A percentile compares a stretch with the other conserved stretches of the same genome.
Conservation (phyloP, 176 grass and related monocot genomes). For the Lolium rigidum region DNA sequence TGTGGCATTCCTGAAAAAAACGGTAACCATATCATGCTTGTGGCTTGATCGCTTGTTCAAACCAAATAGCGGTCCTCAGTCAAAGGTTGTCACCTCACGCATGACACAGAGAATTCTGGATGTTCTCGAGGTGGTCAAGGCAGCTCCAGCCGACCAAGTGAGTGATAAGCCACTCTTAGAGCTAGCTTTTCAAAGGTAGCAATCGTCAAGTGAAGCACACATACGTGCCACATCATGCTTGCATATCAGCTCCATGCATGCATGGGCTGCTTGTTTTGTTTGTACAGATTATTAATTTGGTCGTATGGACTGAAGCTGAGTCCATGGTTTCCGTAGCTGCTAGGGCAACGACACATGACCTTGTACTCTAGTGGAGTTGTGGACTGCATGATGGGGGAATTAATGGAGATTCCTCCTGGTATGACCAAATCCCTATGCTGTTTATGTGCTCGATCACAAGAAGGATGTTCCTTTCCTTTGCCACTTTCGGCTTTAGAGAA, state of each 20-base stretch:
- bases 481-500: constrained; percentile 52
- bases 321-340: constrained; percentile 10
- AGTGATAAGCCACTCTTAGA: constrained; percentile 46
- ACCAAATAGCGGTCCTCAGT: constrained; percentile 12
- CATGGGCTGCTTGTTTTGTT: not conserved
- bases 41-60: constrained; percentile 41
- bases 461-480: constrained; percentile 32
- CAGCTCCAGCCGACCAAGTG: constrained; percentile 47
- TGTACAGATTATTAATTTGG: not conserved
- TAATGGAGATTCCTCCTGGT: constrained; percentile 21
- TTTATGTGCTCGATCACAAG: constrained; percentile 30
- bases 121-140: constrained; percentile 38
- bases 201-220: constrained; percentile 22
- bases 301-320: too few relatives aligned
- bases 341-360: constrained; percentile 50
- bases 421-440: not conserved
- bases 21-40: too few relatives aligned
- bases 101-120: constrained; percentile 44
- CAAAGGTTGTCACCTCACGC: constrained; percentile 51
- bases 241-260: not conserved
- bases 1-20: too few relatives aligned
- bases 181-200: constrained; percentile 19
- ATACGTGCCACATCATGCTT: not conserved
- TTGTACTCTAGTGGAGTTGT: constrained; percentile 29
- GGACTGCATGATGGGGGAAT: constrained; percentile 58